These are phyloP conservation scores for Dichotomocladium elegans DNA, from an alignment of 371 early-diverging fungal species.

Conservation along the genomic window DNA sequence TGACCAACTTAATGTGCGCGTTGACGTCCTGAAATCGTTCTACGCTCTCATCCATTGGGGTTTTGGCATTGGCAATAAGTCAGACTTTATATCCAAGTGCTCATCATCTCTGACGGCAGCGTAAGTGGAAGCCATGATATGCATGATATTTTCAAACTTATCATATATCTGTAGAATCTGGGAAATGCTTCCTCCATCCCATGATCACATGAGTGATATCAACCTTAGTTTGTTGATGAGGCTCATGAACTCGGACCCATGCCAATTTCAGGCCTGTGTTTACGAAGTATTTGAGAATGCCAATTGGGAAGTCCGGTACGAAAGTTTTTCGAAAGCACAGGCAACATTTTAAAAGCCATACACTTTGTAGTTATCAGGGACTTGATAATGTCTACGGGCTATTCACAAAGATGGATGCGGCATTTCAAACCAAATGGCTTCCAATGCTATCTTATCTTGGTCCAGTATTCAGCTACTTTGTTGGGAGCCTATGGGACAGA, in stretches of 20 bases:
- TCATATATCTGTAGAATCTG: slow-evolving; percentile 29
- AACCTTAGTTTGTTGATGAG: slow-evolving; percentile 40
- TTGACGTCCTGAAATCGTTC: slow-evolving; percentile 36
- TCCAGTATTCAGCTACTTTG: slow-evolving; percentile 48
- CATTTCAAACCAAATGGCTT: slow-evolving; percentile 46
- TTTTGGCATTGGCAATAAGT: slow-evolving; percentile 26
- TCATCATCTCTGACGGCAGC: slow-evolving; percentile 31
- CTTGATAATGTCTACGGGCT: slow-evolving; percentile 50
- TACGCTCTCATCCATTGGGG: slow-evolving; percentile 43
- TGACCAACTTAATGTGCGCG: slow-evolving; percentile 33
- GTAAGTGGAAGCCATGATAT: slow-evolving; percentile 19
- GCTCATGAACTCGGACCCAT: slow-evolving; percentile 32
- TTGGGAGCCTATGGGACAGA: slow-evolving; percentile 48
- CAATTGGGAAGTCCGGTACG: slow-evolving; percentile 50
- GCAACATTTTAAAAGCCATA: background rate
- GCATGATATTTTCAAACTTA: background rate
- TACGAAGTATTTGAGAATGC: slow-evolving; percentile 38
- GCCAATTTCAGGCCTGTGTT: slow-evolving; percentile 39
- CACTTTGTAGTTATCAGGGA: slow-evolving; percentile 37
- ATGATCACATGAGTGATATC: slow-evolving; percentile 36
- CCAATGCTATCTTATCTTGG: slow-evolving; percentile 45
- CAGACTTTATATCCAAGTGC: slow-evolving; percentile 29
- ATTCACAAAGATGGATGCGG: slow-evolving; percentile 52
- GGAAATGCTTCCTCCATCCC: slow-evolving; percentile 36
- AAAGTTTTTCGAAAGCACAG: background rate